Base-by-base conservation (phyloP, 768 basidiomycete genomes). In the Lactarius quietus region DNA sequence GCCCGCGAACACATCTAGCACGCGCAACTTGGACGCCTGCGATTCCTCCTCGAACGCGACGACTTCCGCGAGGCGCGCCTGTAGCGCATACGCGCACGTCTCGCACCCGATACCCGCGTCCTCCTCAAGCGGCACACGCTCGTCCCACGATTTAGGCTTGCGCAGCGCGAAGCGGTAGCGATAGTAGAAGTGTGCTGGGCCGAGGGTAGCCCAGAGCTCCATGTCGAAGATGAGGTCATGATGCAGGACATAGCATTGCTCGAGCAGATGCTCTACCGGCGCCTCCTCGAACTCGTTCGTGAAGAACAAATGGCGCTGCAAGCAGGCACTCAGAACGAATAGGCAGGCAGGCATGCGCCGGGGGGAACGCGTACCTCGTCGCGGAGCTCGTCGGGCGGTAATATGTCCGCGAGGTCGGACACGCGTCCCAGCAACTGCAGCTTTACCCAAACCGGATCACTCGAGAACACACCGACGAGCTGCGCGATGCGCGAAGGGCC, bases 401-500 rank as follows among this genome's bases (percentile, higher is more conserved):
- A 73, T 12, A 78, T 61, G 17, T 74, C 70, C n/a, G 73, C 59
- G 6, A 85, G 73, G 58, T 75, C 74, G 1, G 71, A 65, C 6
- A 85, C 76, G 17, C 87, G 77, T 3, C 88, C 88, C 28, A 89
- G 80, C 39, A 81, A 74, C 23, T 63, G 57, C 3, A 74, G 54
- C 12, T 23, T 65, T 6, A 70, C 17, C 55, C 62, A 52, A 14
- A 62, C 48, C 17, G 62, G 35, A 31, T 56, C 65, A 26, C 64
- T 58, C 12, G 69, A 74, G 58, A 60, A 68, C 61, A 85, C 71
- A 7, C 70, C 62, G 1, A 70, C 69, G 65, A 90, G 78, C 41
- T 84, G 82, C 1, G 83, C 90, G 55, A 91, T 81, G 31, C 81
- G 70, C 4, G 83, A 86, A 1, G 84, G 82, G 0, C 86, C 86